These are phyloP conservation scores for Plasmodium gaboni DNA, from an alignment of 169 alveolate species.

Conservation along the genomic window DNA sequence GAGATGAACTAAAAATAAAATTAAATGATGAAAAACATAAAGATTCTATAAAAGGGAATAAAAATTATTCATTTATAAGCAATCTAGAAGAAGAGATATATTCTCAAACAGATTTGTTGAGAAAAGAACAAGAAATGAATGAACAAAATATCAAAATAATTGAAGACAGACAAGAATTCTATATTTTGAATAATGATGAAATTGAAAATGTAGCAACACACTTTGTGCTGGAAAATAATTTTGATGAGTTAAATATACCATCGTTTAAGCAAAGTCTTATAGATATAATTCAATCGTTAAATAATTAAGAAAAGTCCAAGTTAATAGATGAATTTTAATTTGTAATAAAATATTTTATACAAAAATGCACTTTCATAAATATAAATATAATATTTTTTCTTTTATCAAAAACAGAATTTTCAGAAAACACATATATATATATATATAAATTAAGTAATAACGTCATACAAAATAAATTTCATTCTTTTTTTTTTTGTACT, in stretches of 20 bases:
- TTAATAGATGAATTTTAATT: too few relatives aligned
- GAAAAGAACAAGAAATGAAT: constrained; percentile 6
- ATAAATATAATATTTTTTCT: too few relatives aligned
- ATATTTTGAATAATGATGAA: constrained; percentile 26
- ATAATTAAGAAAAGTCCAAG: constrained; percentile 2
- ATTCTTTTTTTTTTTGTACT: too few relatives aligned
- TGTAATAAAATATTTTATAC: too few relatives aligned
- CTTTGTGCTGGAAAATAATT: constrained; percentile 17
- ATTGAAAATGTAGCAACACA: constrained; percentile 33
- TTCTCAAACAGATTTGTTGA: background rate
- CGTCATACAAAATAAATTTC: too few relatives aligned
- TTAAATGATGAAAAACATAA: constrained; percentile 10
- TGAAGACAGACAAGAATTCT: constrained; percentile 33
- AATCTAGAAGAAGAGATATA: constrained; percentile 25
- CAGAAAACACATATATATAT: too few relatives aligned
- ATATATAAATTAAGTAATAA: too few relatives aligned
- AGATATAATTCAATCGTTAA: constrained; percentile 35
- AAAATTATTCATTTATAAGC: constrained; percentile 43
- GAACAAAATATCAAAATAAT: constrained; percentile 3
- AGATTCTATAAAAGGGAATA: constrained; percentile 8
- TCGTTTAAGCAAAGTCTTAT: constrained; percentile 54
- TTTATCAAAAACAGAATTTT: too few relatives aligned
- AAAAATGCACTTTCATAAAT: too few relatives aligned
- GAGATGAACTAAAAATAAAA: constrained; percentile 58
- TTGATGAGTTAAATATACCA: constrained; percentile 21